Conservation (phyloP, 495 filamentous ascomycete species). For the Penicillium soppii region DNA sequence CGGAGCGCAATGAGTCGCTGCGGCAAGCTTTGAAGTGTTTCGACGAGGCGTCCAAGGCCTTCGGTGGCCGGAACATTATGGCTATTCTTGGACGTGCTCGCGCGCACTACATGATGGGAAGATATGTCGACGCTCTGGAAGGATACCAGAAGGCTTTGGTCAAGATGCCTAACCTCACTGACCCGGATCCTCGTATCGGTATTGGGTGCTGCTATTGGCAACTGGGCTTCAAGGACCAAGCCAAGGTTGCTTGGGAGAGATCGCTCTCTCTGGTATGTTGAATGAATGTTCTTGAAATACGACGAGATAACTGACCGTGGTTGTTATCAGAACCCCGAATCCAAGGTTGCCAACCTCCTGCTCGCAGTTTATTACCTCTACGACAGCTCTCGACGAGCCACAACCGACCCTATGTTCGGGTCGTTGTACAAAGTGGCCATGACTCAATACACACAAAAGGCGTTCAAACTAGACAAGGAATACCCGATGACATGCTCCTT, state of each 20-base stretch:
- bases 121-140: conserved; percentile 77
- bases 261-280: conserved; percentile 65
- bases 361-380: conserved; percentile 87
- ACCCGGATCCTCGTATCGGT: conserved; percentile 93
- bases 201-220: conserved; percentile 97
- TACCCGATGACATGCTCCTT: conserved; percentile 86
- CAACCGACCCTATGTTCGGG: conserved; percentile 75
- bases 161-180: conserved; percentile 82
- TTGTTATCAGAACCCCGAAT: conserved; percentile 65
- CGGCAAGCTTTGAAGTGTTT: conserved; percentile 85
- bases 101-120: conserved; percentile 77
- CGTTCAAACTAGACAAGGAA: conserved; percentile 94
- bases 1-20: conserved; percentile 76
- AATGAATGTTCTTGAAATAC: not conserved
- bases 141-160: conserved; percentile 81
- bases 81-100: conserved; percentile 83
- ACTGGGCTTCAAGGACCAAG: conserved; percentile 88
- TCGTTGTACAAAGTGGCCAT: conserved; percentile 87
- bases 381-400: conserved; percentile 72
- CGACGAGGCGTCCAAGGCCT: conserved; percentile 84
- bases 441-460: conserved; percentile 87
- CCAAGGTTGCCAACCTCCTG: conserved; percentile 87
- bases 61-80: conserved; percentile 82
- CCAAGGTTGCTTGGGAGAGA: conserved; percentile 85
- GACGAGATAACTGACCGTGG: conserved; percentile 5